phyloP scores from a whole-genome alignment of 495 filamentous ascomycete species.

The Annulohypoxylon stygium region DNA sequence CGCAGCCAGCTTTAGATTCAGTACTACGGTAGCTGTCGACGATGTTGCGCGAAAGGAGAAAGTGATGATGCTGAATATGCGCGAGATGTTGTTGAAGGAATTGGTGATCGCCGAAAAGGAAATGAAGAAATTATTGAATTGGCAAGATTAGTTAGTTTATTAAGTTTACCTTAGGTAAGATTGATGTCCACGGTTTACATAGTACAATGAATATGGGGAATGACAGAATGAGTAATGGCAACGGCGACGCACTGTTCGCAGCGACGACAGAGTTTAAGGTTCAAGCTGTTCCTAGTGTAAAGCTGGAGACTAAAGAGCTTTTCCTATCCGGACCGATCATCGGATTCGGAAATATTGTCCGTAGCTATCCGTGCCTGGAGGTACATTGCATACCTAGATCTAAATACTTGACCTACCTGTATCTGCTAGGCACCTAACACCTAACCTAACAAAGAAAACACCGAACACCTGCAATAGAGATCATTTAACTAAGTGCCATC shows the following conservation, averaged over 20 bases:
- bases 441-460: not conserved
- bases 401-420: not conserved
- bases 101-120: slow-evolving; percentile 17
- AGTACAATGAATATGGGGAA: slow-evolving; percentile 13
- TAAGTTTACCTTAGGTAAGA: slow-evolving; percentile 24
- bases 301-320: slow-evolving; percentile 20
- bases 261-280: slow-evolving; percentile 24
- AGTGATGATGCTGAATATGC: not conserved
- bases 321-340: slow-evolving; percentile 42
- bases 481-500: not conserved
- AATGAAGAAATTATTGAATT: slow-evolving; percentile 29
- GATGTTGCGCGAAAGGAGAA: slow-evolving; percentile 13
- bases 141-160: slow-evolving; percentile 20
- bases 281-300: slow-evolving; percentile 15
- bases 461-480: not conserved
- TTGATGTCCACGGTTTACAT: slow-evolving; percentile 17
- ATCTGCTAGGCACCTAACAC: not conserved
- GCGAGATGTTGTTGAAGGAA: slow-evolving; percentile 4
- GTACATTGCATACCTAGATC: slow-evolving; percentile 1
- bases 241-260: slow-evolving; percentile 34
- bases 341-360: slow-evolving; percentile 37
- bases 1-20: slow-evolving; percentile 5
- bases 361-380: not conserved
- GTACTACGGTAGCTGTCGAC: slow-evolving; percentile 28
- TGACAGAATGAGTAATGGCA: slow-evolving; percentile 3